Evolutionary conservation across 768 basidiomycete genomes (phyloP).

Genomic region (Pleurotus ostreatus): DNA sequence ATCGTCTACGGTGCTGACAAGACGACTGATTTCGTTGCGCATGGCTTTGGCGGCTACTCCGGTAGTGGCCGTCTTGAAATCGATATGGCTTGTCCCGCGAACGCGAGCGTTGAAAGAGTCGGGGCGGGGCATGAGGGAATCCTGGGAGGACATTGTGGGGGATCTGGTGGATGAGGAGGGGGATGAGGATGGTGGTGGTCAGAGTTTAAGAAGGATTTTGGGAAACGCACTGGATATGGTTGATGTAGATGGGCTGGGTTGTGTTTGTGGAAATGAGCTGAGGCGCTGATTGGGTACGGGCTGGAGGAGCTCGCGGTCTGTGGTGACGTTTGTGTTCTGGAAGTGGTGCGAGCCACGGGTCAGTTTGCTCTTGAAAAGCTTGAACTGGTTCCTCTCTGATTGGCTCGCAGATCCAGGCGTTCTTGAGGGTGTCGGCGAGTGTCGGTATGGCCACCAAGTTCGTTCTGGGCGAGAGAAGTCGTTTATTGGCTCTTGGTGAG

Average conservation of each 20-base stretch:
- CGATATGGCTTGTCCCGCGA: conserved; percentile 78
- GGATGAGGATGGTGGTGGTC: conserved; percentile 13
- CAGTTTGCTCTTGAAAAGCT: conserved; percentile 18
- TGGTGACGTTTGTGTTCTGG: conserved; percentile 60
- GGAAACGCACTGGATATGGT: conserved; percentile 36
- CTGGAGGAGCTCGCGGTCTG: conserved; percentile 40
- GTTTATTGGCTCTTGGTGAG: conserved; percentile 9
- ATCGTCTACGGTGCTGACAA: conserved; percentile 85
- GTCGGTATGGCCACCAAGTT: conserved; percentile 6
- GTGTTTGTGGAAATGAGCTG: conserved; percentile 64
- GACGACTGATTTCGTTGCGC: conserved; percentile 95
- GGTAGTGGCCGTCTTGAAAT: conserved; percentile 98
- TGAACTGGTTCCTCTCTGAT: conserved; percentile 47
- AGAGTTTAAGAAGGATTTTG: conserved; percentile 13
- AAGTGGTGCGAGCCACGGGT: conserved; percentile 13
- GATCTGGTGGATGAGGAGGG: conserved; percentile 8
- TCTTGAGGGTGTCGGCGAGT: conserved; percentile 15
- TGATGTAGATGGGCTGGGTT: conserved; percentile 54
- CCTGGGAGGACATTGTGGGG: conserved; percentile 45
- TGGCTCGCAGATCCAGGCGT: conserved; percentile 38
- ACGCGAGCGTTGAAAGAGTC: conserved; percentile 71
- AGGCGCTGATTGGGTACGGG: conserved; percentile 49
- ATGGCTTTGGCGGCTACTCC: conserved; percentile 93
- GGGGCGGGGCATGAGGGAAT: conserved; percentile 51
- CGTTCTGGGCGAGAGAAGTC: conserved; percentile 7